Base-by-base conservation (phyloP, 163 green algal genomes). In the Chlamydomonas reinhardtii region DNA sequence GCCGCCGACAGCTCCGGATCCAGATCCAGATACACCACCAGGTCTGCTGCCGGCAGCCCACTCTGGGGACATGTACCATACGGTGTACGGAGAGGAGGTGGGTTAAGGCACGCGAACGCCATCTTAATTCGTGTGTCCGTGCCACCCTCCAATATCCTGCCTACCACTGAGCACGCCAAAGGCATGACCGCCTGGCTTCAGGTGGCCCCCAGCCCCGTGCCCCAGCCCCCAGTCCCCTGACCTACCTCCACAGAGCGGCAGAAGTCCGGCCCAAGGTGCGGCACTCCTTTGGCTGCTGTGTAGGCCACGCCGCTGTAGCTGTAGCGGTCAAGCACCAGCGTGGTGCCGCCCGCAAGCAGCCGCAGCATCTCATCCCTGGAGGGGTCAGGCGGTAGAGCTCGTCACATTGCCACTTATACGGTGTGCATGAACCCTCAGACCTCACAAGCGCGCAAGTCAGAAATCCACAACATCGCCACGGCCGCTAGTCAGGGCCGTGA, bases 291-390 rank as follows among this genome's bases (percentile, higher is more conserved):
- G 84, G 97, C 98, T 2, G 96, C 92, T 2, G 96, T 98, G 91
- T 98, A 99, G 0, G 97, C 98, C 4, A 97, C 95, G 31, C 97
- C 97, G 76, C 85, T 98, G 91, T 97, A 98, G 6, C 95, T 93
- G 82, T 99, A 99, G 19, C 98, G 91, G 88, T 99, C 98, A 17
- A 98, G 93, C 22, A 99, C 92, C 1, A 99, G 87, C 14, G 96
- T 98, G 9, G 89, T 95, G 76, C 97, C 97, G 11, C 83, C 73
- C 0, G 66, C 25, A 32, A 99, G 92, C 54, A 93, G 93, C 19
- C 82, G 54, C 52, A 98, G 52, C 90, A 99, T 91, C 39, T 85
- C 61, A 20, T 91, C 48, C 73, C 93, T 95, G 84, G 43, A 62
- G 34, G 11, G 19, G 12, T 11, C 48, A 17, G 2, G 48, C 48